Base-by-base conservation (phyloP, 2,329 filamentous ascomycete species). In the Fusarium camptoceras region DNA sequence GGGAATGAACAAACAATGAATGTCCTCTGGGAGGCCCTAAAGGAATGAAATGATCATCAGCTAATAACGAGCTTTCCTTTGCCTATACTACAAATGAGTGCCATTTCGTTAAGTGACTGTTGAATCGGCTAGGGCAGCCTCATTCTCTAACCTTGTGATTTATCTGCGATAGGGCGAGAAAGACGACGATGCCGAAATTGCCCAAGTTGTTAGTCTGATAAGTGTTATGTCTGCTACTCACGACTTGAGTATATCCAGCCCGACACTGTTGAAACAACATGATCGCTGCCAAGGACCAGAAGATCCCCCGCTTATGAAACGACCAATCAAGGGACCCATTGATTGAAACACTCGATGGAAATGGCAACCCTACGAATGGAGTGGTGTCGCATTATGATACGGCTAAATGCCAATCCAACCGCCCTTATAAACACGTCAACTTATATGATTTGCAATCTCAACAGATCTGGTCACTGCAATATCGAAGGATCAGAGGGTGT, bases 331-430 rank as follows among this genome's bases (percentile, higher is more conserved):
- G 44, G 15, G 34, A 22, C 27, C 39, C 15, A 28, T 14, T 37
- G 11, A 28, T 31, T 24, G 51, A 34, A 43, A 46, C 42, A 44
- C 24, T 70, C 22, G 61, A 64, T 68, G 31, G 34, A 70, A 71
- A 39, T 56, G 67, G 67, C 27, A 70, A 70, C 59, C 25, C 24
- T 24, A 43, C 31, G 41, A 70, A 70, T 68, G 67, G 6, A 42
- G 31, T 25, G 8, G 18, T 55, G 11, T 39, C 25, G 27, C 24
- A 49, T 37, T 49, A 18, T 9, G 16, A 50, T 44, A 49, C 49
- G 15, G 27, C 20, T 59, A 55, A 30, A 68, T 61, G 34, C 39
- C 41, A 49, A 15, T 20, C 39, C 46, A 62, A 43, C 63, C 41
- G 51, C 63, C 59, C 48, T 68, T 34, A 15, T 25, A 18, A 43